Base-by-base conservation (phyloP, 306 rosid species). In the Quercus bicolor region DNA sequence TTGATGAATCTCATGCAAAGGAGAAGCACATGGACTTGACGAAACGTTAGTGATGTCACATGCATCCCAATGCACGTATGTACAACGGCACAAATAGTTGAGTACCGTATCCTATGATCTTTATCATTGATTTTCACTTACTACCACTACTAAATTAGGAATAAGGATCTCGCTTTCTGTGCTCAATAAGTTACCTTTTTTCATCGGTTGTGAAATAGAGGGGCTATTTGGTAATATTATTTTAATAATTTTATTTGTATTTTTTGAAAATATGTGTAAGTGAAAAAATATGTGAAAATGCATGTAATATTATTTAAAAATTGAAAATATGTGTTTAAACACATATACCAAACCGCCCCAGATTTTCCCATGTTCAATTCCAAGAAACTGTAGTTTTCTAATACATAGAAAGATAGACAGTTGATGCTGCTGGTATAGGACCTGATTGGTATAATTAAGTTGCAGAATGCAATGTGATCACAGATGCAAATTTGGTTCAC, bases 1-100 rank as follows among this genome's bases (percentile, higher is more conserved):
- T 78, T 48, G 60, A 54, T 37, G 56, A 20, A 75, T 79, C 84
- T 76, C 75, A 33, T 74, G 72, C 80, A 80, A 54, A 74, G 81
- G 68, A 77, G 75, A 28, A 77, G 45, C 87, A 84, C 12, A 40
- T 40, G 45, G 45, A 40, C 45, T 40, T 40, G 11, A 40, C 3
- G 45, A 8, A 40, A 40, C 45, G 45, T 40, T 40, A 40, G 8
- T 40, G 45, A 40, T 8, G 45, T 40, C 45, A 40, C 12, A 40
- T 40, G 45, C 45, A 40, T 40, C 45, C 11, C 3, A 40, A 40
- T 40, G 11, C 45, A 40, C 45, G 45, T 7, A 40, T 11, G 45
- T 8, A 40, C 45, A 40, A 8, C 11, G 45, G 45, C 45, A 40
- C 45, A 40, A 7, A 40, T 8, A 40, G 45, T 8, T 8, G 11